Base-by-base conservation (phyloP, 2,329 filamentous ascomycete genomes). In the Aspergillus fructus region DNA sequence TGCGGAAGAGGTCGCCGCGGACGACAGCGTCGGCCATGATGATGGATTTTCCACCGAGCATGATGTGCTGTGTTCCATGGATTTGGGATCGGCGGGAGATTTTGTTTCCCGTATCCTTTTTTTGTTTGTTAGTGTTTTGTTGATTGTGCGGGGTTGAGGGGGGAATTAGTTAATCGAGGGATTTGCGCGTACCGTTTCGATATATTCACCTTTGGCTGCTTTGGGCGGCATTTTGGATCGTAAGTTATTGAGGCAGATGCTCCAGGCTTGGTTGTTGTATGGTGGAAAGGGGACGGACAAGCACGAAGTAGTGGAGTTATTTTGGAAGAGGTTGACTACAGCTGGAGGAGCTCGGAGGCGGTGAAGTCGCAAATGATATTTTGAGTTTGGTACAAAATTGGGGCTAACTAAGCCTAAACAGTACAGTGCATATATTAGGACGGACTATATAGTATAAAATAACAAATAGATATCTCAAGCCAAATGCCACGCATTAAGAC, bases 1-100 rank as follows among this genome's bases (percentile, higher is more conserved):
- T 52, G 68, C 79, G 85, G 43, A 89, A 83, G 17, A 99, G 85
- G 71, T 99, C 94, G 45, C 93, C 94, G 48, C 94, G 89, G 71
- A 99, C 91, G 76, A 94, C 92, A 67, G 92, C 93, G 71, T 96
- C 93, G 61, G 92, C 89, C 81, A 96, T 92, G 70, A 99, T 96
- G 61, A 97, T 91, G 1, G 93, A 96, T 77, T 91, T 96, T 62
- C 94, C 94, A 66, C 92, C 94, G 2, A 99, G 89, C 76, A 96
- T 96, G 77, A 99, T 97, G 78, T 97, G 96, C 67, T 96, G 92
- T 21, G 93, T 97, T 68, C 94, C 94, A 69, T 96, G 90, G 66
- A 99, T 91, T 71, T 89, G 88, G 61, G 91, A 90, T 66, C 91
- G 91, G 64, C 94, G 91, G 40, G 93, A 93, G 68, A 99, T 94